A percentile compares a stretch with the other conserved stretches of the same genome.
phyloP scores from a whole-genome alignment of 805 yeast genomes.

The Spathaspora hagerdaliae region DNA sequence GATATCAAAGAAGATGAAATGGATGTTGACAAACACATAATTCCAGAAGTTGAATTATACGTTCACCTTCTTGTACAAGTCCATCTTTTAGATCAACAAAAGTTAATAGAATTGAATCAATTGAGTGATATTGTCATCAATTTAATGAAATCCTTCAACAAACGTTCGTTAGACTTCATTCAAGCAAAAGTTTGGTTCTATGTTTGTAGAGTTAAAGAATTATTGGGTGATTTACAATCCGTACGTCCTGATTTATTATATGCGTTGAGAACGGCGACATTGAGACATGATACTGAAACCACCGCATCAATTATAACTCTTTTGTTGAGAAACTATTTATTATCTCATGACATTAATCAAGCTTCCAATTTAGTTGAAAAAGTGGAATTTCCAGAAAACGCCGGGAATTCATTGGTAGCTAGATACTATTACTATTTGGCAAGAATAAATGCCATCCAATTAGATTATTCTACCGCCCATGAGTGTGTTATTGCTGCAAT shows the following conservation, averaged over 20 bases:
- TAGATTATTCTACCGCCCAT: conserved; percentile 86
- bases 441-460: conserved; percentile 85
- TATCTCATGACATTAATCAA: conserved; percentile 75
- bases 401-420: conserved; percentile 84
- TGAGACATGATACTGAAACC: conserved; percentile 90
- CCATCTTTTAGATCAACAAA: conserved; percentile 61
- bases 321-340: conserved; percentile 73
- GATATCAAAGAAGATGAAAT: conserved; percentile 18
- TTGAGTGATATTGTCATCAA: conserved; percentile 52
- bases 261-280: conserved; percentile 80
- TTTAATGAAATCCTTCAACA: conserved; percentile 62
- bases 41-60: conserved; percentile 80
- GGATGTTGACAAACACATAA: conserved; percentile 25
- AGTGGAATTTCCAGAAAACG: conserved; percentile 80
- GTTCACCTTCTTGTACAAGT: conserved; percentile 76
- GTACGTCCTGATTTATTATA: conserved; percentile 67
- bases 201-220: conserved; percentile 73
- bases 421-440: conserved; percentile 90
- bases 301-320: conserved; percentile 85
- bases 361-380: conserved; percentile 89
- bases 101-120: conserved; percentile 44
- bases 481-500: conserved; percentile 92
- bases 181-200: conserved; percentile 94
- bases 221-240: conserved; percentile 46
- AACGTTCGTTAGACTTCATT: conserved; percentile 79